Percentiles rank a stretch among this genome's conserved stretches.
Evolutionary conservation across 768 basidiomycete species (phyloP).

Genomic region (Mycena galopus): DNA sequence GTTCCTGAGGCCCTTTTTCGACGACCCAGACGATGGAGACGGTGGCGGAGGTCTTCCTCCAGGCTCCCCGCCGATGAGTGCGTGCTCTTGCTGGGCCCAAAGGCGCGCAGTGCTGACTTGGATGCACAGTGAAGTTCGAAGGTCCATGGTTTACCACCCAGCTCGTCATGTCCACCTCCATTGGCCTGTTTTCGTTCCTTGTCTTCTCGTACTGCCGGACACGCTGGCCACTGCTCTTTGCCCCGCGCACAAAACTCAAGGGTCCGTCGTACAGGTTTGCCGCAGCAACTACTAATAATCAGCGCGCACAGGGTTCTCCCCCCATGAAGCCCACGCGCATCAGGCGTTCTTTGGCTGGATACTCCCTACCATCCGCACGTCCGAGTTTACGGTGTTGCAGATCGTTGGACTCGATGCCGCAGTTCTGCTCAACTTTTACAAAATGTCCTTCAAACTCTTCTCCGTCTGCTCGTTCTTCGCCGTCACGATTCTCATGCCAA

Average conservation of each 20-base stretch:
- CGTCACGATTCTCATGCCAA: constrained; percentile 88
- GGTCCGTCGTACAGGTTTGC: constrained; percentile 60
- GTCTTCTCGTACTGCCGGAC: constrained; percentile 91
- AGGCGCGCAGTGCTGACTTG: constrained; percentile 21
- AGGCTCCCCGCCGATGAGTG: constrained; percentile 75
- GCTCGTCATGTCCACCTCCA: constrained; percentile 77
- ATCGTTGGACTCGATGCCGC: constrained; percentile 98
- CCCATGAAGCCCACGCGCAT: constrained; percentile 91
- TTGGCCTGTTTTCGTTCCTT: constrained; percentile 86
- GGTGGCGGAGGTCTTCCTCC: constrained; percentile 65
- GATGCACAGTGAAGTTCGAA: constrained; percentile 75
- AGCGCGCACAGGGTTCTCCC: constrained; percentile 83
- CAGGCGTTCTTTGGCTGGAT: constrained; percentile 97
- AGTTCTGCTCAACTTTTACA: constrained; percentile 95
- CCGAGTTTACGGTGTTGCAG: constrained; percentile 94
- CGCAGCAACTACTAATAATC: constrained; percentile 26
- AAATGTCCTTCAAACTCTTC: constrained; percentile 95
- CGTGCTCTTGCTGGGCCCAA: constrained; percentile 39
- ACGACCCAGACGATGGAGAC: constrained; percentile 50
- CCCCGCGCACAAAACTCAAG: constrained; percentile 94
- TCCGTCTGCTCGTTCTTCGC: constrained; percentile 88
- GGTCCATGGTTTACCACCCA: constrained; percentile 98
- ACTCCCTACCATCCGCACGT: constrained; percentile 88
- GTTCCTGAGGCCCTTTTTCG: constrained; percentile 40
- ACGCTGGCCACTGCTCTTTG: constrained; percentile 91